Evolutionary conservation across 108 stramenopile species (phyloP).

Genomic region (Conticribra guillardii): DNA sequence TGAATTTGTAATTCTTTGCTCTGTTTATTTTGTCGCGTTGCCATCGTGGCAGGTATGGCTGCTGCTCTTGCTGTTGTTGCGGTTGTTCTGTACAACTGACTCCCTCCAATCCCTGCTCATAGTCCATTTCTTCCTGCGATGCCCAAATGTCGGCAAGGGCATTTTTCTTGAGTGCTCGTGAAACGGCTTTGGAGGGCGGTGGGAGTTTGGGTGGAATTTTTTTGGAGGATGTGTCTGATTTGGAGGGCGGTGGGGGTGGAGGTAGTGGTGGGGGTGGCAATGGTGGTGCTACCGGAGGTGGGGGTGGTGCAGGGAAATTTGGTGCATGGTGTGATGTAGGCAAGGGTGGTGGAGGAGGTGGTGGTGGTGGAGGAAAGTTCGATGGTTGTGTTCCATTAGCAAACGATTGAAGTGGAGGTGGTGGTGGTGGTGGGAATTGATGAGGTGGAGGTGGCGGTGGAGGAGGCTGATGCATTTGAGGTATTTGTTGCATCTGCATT

Average conservation of each 20-base stretch:
- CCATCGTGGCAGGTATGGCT: constrained; percentile 42
- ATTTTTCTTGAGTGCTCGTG: constrained; percentile 48
- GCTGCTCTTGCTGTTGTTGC: constrained; percentile 22
- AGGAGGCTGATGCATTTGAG: constrained; percentile 10
- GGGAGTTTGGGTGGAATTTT: constrained; percentile 53
- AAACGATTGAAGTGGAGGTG: constrained; percentile 12
- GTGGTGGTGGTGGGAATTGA: constrained; percentile 20
- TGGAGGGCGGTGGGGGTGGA: constrained; percentile 14
- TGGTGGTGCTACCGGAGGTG: not conserved
- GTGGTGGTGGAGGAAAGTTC: constrained; percentile 3
- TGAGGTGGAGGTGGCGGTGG: constrained; percentile 25
- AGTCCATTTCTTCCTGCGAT: constrained; percentile 80
- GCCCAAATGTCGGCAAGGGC: constrained; percentile 83
- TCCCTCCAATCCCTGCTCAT: constrained; percentile 48
- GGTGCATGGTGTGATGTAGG: constrained; percentile 25
- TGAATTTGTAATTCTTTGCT: constrained; percentile 25
- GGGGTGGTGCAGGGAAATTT: not conserved
- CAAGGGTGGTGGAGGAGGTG: constrained; percentile 27
- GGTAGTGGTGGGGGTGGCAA: constrained; percentile 23
- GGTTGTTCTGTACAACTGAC: not conserved
- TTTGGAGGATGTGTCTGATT: not conserved
- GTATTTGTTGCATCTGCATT: constrained; percentile 4
- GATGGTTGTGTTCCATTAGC: not conserved
- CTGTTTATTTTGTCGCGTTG: constrained; percentile 58
- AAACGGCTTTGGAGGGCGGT: constrained; percentile 65